Evolutionary conservation across 352 stramenopile species (phyloP).

Genomic region (Pythium chondricola): DNA sequence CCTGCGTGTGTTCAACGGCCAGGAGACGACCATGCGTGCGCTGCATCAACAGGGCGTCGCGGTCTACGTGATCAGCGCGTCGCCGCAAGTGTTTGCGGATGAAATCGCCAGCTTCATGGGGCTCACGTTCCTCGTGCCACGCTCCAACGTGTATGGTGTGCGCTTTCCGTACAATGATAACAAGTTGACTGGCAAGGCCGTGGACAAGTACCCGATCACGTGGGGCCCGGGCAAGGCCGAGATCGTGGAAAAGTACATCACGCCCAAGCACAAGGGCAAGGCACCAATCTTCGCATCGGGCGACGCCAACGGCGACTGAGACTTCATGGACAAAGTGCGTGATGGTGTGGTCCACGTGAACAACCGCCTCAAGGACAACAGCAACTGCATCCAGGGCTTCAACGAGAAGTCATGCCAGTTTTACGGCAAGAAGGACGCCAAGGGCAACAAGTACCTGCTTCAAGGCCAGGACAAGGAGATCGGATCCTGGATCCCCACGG

Average conservation of each 20-base stretch:
- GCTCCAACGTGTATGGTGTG: slow-evolving; percentile 45
- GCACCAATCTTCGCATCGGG: slow-evolving; percentile 45
- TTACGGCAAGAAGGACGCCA: slow-evolving; percentile 33
- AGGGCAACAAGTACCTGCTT: slow-evolving; percentile 46
- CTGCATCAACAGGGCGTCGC: slow-evolving; percentile 31
- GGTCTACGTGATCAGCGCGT: slow-evolving; percentile 61
- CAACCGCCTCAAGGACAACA: slow-evolving; percentile 61
- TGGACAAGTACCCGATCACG: slow-evolving; percentile 55
- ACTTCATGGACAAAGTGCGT: slow-evolving; percentile 49
- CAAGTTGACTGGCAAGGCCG: slow-evolving; percentile 35
- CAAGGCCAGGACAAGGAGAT: slow-evolving; percentile 59
- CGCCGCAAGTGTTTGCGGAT: slow-evolving; percentile 46
- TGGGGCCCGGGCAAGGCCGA: slow-evolving; percentile 50
- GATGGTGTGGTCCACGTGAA: slow-evolving; percentile 58
- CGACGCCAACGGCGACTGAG: slow-evolving; percentile 54
- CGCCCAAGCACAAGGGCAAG: slow-evolving; percentile 37
- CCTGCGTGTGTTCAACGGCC: slow-evolving; percentile 51
- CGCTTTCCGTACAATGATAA: slow-evolving; percentile 39
- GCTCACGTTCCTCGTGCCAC: slow-evolving; percentile 46
- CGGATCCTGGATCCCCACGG: slow-evolving; percentile 60
- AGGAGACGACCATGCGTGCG: slow-evolving; percentile 53
- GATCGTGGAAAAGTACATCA: slow-evolving; percentile 40
- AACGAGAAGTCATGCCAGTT: slow-evolving; percentile 54
- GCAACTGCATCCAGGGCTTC: slow-evolving; percentile 50
- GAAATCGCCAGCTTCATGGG: slow-evolving; percentile 34